Conservation (phyloP, 257 asterid genomes). For the Perilla frutescens region DNA sequence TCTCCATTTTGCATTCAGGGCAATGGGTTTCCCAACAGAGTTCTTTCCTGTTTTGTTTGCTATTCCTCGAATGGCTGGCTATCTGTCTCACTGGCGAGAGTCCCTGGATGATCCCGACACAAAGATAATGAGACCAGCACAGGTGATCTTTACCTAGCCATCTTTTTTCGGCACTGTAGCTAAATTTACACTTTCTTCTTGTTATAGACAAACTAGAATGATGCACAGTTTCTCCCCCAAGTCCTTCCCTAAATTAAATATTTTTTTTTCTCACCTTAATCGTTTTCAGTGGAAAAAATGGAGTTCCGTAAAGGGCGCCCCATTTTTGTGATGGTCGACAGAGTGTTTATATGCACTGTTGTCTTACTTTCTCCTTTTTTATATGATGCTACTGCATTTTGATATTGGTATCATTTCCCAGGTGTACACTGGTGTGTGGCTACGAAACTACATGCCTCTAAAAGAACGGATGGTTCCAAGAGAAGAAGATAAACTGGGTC, state of each 20-base stretch:
- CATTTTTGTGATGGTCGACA: background rate
- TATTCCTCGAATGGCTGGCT: conserved; percentile 98
- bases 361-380: background rate
- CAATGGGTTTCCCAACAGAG: conserved; percentile 97
- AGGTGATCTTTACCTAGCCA: conserved; percentile 48
- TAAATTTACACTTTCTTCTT: background rate
- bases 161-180: background rate
- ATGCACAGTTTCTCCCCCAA: background rate
- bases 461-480: conserved; percentile 58
- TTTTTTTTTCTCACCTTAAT: background rate
- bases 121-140: conserved; percentile 97
- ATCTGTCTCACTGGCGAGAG: conserved; percentile 97
- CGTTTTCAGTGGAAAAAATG: background rate
- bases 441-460: conserved; percentile 71
- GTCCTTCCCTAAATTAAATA: background rate
- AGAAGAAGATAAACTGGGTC: conserved; percentile 75
- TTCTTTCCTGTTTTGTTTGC: conserved; percentile 96
- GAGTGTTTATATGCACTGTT: background rate
- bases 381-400: background rate
- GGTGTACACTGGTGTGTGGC: conserved; percentile 97
- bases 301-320: background rate
- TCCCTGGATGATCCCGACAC: conserved; percentile 74
- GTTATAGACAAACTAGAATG: background rate
- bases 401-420: conserved; percentile 36
- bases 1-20: conserved; percentile 56